Conservation (phyloP, 1,284 basidiomycete species). For the Boletellus deceptivus region DNA sequence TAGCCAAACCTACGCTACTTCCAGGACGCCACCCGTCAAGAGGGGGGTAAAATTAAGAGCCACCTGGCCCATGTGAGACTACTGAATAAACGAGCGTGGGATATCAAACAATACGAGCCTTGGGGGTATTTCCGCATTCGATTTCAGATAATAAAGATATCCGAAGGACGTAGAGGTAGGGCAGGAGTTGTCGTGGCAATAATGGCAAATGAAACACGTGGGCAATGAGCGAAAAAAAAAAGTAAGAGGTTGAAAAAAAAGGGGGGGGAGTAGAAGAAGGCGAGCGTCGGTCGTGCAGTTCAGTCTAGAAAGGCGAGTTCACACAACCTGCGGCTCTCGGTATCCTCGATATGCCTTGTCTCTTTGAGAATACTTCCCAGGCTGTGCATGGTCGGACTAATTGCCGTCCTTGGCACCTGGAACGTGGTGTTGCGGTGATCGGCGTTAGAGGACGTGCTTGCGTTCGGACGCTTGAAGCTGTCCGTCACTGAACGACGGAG, state of each 20-base stretch:
- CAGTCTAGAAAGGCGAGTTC: slow-evolving; percentile 66
- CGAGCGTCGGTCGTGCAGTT: slow-evolving; percentile 9
- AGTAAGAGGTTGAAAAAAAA: not conserved
- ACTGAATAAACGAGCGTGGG: slow-evolving; percentile 19
- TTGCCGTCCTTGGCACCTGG: slow-evolving; percentile 37
- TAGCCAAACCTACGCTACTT: too few species aligned
- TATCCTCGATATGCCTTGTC: slow-evolving; percentile 56
- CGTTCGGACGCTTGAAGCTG: slow-evolving; percentile 19
- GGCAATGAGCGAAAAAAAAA: not conserved
- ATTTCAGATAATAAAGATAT: slow-evolving; percentile 11
- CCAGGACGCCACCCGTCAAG: too few species aligned
- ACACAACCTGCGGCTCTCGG: slow-evolving; percentile 62
- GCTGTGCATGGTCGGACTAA: slow-evolving; percentile 58
- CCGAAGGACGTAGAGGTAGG: not conserved
- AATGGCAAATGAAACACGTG: slow-evolving; percentile 3
- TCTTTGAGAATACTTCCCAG: slow-evolving; percentile 52
- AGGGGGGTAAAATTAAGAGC: not conserved
- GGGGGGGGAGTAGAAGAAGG: not conserved
- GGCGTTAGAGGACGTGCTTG: slow-evolving; percentile 17
- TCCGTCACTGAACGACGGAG: slow-evolving; percentile 41
- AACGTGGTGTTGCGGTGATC: slow-evolving; percentile 7
- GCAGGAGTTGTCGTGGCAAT: slow-evolving; percentile 1
- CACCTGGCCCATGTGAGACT: not conserved
- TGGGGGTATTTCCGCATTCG: slow-evolving; percentile 1
- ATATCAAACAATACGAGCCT: slow-evolving; percentile 2